These are phyloP conservation scores for Triticum dicoccoides DNA, from an alignment of 176 grass and related monocot species.

Conservation along the genomic window DNA sequence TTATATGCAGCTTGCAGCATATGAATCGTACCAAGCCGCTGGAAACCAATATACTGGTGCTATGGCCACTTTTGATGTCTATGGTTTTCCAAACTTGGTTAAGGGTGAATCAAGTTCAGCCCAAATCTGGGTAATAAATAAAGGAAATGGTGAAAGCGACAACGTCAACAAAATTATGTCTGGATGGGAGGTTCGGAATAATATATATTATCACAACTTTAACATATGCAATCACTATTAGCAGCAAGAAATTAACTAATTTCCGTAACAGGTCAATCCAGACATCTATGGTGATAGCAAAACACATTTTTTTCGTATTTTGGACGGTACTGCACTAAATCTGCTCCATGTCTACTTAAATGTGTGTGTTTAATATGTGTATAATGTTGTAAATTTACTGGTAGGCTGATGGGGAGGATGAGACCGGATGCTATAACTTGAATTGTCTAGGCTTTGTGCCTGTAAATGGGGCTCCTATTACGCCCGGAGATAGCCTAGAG, in stretches of 20 bases:
- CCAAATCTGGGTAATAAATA: conserved; percentile 15
- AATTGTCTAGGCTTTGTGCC: background rate
- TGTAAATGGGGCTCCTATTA: conserved; percentile 5
- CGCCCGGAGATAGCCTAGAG: background rate
- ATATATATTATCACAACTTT: background rate
- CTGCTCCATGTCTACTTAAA: background rate
- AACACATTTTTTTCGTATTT: background rate
- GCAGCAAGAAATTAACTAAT: background rate
- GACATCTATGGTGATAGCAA: background rate
- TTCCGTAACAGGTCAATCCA: background rate
- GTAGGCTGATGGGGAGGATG: background rate
- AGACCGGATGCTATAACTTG: background rate
- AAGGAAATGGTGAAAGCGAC: background rate
- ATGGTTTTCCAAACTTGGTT: background rate
- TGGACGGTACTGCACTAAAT: background rate
- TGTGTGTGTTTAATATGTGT: background rate
- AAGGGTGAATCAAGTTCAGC: background rate
- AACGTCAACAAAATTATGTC: background rate
- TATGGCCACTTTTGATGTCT: conserved; percentile 6
- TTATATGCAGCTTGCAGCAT: background rate
- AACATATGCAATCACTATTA: background rate
- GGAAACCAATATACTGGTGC: background rate
- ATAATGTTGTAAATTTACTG: background rate
- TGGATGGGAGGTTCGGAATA: background rate
- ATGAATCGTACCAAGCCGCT: background rate